Conservation (phyloP, 1,284 basidiomycete species). For the Ceratobasidium sp. region DNA sequence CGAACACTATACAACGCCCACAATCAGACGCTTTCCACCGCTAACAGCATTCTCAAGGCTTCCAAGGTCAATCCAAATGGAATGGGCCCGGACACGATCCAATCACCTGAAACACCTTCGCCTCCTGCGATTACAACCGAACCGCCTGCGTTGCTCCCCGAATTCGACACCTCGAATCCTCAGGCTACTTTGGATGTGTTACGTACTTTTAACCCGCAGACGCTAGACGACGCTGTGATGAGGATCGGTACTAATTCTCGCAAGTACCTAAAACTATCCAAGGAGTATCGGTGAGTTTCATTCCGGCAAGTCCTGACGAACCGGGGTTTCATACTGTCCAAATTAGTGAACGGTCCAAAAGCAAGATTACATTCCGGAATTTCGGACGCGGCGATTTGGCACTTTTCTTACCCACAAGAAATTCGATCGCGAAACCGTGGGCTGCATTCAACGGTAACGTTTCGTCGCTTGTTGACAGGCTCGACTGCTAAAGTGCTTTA, state of each 20-base stretch:
- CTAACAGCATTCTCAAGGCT: constrained; percentile 41
- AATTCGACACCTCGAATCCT: constrained; percentile 78
- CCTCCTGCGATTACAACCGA: constrained; percentile 22
- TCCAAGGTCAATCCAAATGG: constrained; percentile 35
- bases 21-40: constrained; percentile 50
- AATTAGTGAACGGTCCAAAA: constrained; percentile 80
- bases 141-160: constrained; percentile 19
- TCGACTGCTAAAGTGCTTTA: constrained; percentile 10
- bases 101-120: constrained; percentile 23
- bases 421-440: constrained; percentile 93
- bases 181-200: constrained; percentile 75
- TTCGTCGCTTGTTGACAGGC: neutral
- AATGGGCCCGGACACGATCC: constrained; percentile 15
- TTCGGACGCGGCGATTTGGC: constrained; percentile 95
- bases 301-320: neutral
- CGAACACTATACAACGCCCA: constrained; percentile 57
- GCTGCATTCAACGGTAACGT: constrained; percentile 91
- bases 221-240: constrained; percentile 83
- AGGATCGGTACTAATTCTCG: constrained; percentile 88
- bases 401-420: constrained; percentile 94
- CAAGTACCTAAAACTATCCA: constrained; percentile 97
- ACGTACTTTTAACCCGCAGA: constrained; percentile 82
- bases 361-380: constrained; percentile 94
- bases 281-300: constrained; percentile 74
- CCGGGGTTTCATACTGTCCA: neutral